Conservation (phyloP, 1,284 basidiomycete genomes). For the Trametes sp. region DNA sequence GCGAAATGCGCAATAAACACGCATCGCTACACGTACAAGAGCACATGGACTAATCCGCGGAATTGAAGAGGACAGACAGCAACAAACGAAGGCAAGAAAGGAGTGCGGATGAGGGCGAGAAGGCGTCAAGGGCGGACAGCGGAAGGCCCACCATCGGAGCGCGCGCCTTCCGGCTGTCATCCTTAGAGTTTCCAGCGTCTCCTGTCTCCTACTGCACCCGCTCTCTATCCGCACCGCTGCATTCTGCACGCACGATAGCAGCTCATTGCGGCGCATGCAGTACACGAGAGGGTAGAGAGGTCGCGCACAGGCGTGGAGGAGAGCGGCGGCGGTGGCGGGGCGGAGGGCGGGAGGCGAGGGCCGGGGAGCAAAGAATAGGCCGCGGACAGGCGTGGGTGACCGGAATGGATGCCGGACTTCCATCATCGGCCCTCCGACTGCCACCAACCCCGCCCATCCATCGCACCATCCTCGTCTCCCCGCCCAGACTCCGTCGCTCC, state of each 20-base stretch:
- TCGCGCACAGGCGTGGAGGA: no score
- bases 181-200: constrained; percentile 9
- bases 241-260: no score
- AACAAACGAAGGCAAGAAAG: neutral
- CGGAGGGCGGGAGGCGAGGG: constrained; percentile 1
- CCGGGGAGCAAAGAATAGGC: constrained; percentile 33
- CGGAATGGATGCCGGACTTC: constrained; percentile 15
- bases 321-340: constrained; percentile 1
- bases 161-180: constrained; percentile 11
- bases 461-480: neutral
- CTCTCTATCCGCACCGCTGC: neutral
- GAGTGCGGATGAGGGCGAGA: neutral
- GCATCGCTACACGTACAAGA: no score
- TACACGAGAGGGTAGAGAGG: neutral
- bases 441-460: neutral
- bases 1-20: no score
- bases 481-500: neutral
- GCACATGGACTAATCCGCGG: no score
- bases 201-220: neutral
- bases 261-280: no score
- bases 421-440: neutral
- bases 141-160: constrained; percentile 7
- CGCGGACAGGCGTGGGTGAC: constrained; percentile 25
- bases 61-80: neutral
- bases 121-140: neutral